These are phyloP conservation scores for Carex pumila DNA, from an alignment of 176 grass and related monocot species.

Conservation along the genomic window DNA sequence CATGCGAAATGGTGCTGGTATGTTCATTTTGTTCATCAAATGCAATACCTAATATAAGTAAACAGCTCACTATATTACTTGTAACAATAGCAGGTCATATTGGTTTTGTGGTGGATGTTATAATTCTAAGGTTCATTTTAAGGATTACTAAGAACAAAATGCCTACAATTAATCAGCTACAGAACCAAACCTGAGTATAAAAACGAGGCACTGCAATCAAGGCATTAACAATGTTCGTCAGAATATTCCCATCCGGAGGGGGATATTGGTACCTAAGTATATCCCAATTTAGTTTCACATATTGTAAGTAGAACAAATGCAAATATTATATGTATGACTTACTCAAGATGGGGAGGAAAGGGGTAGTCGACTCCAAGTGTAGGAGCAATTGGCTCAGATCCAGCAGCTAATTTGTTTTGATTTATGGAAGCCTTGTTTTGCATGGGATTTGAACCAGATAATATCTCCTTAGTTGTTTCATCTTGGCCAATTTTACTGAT, in stretches of 20 bases:
- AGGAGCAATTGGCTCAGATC: conserved; percentile 61
- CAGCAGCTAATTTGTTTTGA: conserved; percentile 30
- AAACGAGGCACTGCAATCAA: conserved; percentile 88
- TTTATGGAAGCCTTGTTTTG: conserved; percentile 31
- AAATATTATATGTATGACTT: conserved; percentile 21
- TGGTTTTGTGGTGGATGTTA: not conserved
- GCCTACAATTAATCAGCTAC: conserved; percentile 4
- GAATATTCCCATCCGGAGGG: conserved; percentile 85
- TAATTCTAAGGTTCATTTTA: not conserved
- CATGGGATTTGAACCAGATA: conserved; percentile 16
- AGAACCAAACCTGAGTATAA: conserved; percentile 65
- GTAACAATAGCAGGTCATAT: not conserved
- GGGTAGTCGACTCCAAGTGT: conserved; percentile 85
- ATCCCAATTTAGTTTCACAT: conserved; percentile 5
- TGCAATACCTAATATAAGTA: conserved; percentile 58
- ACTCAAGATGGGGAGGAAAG: conserved; percentile 91
- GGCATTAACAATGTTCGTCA: conserved; percentile 85
- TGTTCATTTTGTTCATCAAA: conserved; percentile 99
- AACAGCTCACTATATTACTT: not conserved
- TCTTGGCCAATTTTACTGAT: conserved; percentile 32
- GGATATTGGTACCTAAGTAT: conserved; percentile 77
- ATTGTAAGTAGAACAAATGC: not conserved
- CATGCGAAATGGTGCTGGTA: conserved; percentile 97
- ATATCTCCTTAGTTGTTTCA: conserved; percentile 35
- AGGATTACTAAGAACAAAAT: not conserved